Percentiles rank a stretch among this genome's conserved stretches.
Conservation (phyloP, 495 filamentous ascomycete genomes). For the Aspergillus kassunensis region DNA sequence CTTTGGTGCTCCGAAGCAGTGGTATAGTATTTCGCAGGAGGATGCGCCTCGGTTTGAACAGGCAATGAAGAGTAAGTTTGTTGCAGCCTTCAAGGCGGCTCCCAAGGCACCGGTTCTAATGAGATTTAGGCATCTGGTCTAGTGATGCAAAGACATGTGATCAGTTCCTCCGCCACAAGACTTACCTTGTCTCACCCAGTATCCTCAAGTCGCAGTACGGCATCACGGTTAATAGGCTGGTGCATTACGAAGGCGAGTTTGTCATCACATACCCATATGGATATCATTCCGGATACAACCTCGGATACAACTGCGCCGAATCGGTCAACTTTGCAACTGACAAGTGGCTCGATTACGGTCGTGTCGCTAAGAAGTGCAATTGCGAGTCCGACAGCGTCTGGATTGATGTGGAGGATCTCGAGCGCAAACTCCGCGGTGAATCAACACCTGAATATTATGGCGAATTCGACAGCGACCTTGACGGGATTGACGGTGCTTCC, state of each 20-base stretch:
- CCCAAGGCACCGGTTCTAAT: neutral
- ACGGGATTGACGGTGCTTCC: slow-evolving; percentile 55
- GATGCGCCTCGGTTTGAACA: slow-evolving; percentile 93
- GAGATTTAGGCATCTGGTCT: slow-evolving; percentile 67
- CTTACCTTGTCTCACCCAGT: slow-evolving; percentile 92
- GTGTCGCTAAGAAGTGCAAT: slow-evolving; percentile 94
- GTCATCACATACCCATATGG: slow-evolving; percentile 98
- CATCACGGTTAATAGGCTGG: slow-evolving; percentile 90
- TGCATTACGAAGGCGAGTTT: slow-evolving; percentile 97
- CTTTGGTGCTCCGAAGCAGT: slow-evolving; percentile 97
- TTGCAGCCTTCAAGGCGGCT: neutral
- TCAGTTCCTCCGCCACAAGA: slow-evolving; percentile 97
- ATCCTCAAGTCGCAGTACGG: slow-evolving; percentile 80
- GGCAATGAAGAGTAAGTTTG: slow-evolving; percentile 74
- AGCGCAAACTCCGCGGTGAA: slow-evolving; percentile 89
- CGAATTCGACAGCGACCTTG: slow-evolving; percentile 63
- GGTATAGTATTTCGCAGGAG: slow-evolving; percentile 97
- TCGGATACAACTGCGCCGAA: slow-evolving; percentile 98
- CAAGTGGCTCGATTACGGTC: slow-evolving; percentile 90
- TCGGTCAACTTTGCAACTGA: slow-evolving; percentile 98
- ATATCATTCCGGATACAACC: slow-evolving; percentile 96
- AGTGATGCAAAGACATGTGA: slow-evolving; percentile 95
- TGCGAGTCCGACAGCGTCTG: slow-evolving; percentile 96
- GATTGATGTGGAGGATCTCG: slow-evolving; percentile 93
- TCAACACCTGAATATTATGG: slow-evolving; percentile 83